phyloP scores from a whole-genome alignment of 1,139 yeast genomes.

The Taphrina deformans region DNA sequence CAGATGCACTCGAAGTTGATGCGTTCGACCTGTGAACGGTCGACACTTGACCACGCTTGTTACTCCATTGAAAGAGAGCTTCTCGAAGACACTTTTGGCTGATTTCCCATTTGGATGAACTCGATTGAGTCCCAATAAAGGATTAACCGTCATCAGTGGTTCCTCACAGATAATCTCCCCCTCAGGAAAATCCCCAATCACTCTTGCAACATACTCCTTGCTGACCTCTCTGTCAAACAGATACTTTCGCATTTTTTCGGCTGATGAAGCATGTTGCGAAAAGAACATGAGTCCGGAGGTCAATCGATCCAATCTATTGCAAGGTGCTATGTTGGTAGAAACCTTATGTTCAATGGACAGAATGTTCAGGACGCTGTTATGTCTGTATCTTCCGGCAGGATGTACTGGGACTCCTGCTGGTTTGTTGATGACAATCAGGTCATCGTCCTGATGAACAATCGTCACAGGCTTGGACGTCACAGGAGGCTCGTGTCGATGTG shows the following conservation, averaged over 20 bases:
- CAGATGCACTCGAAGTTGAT: constrained; percentile 88
- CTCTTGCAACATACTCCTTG: constrained; percentile 85
- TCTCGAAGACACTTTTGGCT: constrained; percentile 52
- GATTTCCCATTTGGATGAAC: constrained; percentile 71
- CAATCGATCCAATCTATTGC: constrained; percentile 84
- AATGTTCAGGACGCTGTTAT: constrained; percentile 81
- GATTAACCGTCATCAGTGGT: constrained; percentile 72
- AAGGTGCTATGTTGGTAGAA: constrained; percentile 48
- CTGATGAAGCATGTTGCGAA: constrained; percentile 79
- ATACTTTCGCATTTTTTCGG: constrained; percentile 73
- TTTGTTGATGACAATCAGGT: constrained; percentile 81
- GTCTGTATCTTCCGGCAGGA: constrained; percentile 90
- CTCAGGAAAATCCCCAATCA: constrained; percentile 76
- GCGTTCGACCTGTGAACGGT: constrained; percentile 91
- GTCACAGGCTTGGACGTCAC: constrained; percentile 70
- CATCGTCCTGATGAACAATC: constrained; percentile 76
- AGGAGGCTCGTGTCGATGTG: constrained; percentile 90
- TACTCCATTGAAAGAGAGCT: constrained; percentile 62
- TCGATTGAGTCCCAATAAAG: constrained; percentile 73
- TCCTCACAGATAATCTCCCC: constrained; percentile 59
- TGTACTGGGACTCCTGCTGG: constrained; percentile 96
- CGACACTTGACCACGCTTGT: constrained; percentile 75
- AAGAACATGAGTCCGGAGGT: constrained; percentile 95
- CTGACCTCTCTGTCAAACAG: constrained; percentile 71
- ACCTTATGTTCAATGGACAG: constrained; percentile 58